Base-by-base conservation (phyloP, 2,329 filamentous ascomycete genomes). In the Paramyrothecium sp. region DNA sequence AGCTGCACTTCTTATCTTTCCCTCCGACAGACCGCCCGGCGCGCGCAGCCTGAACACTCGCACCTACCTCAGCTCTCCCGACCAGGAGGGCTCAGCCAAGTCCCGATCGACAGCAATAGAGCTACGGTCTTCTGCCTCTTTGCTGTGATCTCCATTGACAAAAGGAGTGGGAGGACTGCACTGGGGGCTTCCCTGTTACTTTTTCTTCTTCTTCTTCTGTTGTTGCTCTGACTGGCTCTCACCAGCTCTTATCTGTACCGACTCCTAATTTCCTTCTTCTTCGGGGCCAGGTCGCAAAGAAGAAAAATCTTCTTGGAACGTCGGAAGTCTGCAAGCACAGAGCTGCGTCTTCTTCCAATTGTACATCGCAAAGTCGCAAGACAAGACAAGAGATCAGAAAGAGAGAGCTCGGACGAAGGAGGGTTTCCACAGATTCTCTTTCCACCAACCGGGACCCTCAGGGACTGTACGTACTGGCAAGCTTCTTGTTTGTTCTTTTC, bases 301-400 rank as follows among this genome's bases (percentile, higher is more conserved):
- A n/a, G n/a, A n/a, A n/a, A 17, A 46, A 16, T 5, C 41, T n/a
- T n/a, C 19, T 46, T 20, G 19, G 19, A 4, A 46, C 41, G 41
- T 20, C 16, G 41, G 62, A 67, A 66, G 72, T 71, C 68, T 69
- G 71, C 65, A 81, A 84, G 84, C 81, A 86, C 75, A 86, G 83
- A 87, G 84, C 84, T 85, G 84, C 82, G 75, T 86, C 82, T 84
- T 80, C 74, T 72, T 67, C 69, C 26, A 30, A 74, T 75, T 76
- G 65, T 61, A 62, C 59, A 58, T 59, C 55, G 59, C 55, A 30
- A 30, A 30, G 26, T 38, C 55, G 56, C 57, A 59, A 61, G 53
- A 57, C 55, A 59, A 59, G 54, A 44, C 55, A 30, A 30, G 26
- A 30, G 26, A 57, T 56, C 59, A 61, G 53, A 57, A 56, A 59